Base-by-base conservation (phyloP, 495 filamentous ascomycete genomes). In the Penicillium egyptiacum region DNA sequence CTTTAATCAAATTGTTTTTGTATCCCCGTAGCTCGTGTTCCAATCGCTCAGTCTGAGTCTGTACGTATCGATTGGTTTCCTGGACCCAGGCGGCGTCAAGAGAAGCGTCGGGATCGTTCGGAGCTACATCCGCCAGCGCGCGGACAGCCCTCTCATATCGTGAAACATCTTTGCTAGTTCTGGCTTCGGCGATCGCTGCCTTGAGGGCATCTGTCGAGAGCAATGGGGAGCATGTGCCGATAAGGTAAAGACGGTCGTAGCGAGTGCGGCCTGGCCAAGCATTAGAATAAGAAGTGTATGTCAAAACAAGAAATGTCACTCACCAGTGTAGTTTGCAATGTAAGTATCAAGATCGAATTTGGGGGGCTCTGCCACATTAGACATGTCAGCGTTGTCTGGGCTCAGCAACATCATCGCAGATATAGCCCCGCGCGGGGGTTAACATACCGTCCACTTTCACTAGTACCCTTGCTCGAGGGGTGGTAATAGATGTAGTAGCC, bases 1-100 rank as follows among this genome's bases (percentile, higher is more conserved):
- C 94, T 69, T 97, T 97, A 60, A 98, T 91, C 35, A 98, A 71
- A 60, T 98, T 98, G 64, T 98, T 96, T 72, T 96, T 98, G 74
- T 98, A 98, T 7, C 88, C 89, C 68, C 90, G 90, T 28, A 98
- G 74, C 66, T 98, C 91, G 6, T 81, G 75, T 59, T 96, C 89
- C 55, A 97, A 75, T 45, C 88, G 83, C 39, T 88, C 82, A 2
- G 83, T 86, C 64, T 91, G 86, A 2, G 72, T 70, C 54, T 83
- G 82, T 57, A 91, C 86, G n/a, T 78, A 69, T 35, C 81, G 83
- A 22, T 81, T 81, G 47, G 78, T 85, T 41, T 73, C 72, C 1
- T 85, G 80, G 5, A 87, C 75, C 94, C 93, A 98, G 11, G 70
- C 79, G 17, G 75, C 69, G 61, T 98, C 92, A 51, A 80, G 73